Conservation (phyloP, 2,329 filamentous ascomycete genomes). For the Pseudopithomyces chartarum region DNA sequence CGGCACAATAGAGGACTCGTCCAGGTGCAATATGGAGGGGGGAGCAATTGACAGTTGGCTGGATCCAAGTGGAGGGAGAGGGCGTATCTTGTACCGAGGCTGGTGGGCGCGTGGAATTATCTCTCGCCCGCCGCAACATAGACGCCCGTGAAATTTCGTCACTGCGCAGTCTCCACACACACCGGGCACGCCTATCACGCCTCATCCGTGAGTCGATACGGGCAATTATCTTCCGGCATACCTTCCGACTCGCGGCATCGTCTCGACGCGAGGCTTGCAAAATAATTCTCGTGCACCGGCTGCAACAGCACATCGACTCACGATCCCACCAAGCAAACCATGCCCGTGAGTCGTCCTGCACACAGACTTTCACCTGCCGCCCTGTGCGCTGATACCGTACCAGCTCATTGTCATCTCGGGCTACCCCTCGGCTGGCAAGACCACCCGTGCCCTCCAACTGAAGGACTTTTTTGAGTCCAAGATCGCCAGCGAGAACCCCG, state of each 20-base stretch:
- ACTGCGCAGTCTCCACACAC: slow-evolving; percentile 3
- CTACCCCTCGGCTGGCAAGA: slow-evolving; percentile 68
- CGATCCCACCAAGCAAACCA: slow-evolving; percentile 9
- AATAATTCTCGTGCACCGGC: background rate
- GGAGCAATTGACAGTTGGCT: slow-evolving; percentile 9
- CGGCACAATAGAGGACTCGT: background rate
- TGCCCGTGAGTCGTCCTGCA: slow-evolving; percentile 29
- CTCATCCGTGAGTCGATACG: background rate
- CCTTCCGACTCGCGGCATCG: slow-evolving; percentile 13
- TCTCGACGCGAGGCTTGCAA: slow-evolving; percentile 16
- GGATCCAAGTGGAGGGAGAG: slow-evolving; percentile 3
- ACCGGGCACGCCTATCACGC: background rate
- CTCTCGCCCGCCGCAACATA: background rate
- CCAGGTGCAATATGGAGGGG: slow-evolving; percentile 11
- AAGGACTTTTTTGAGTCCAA: slow-evolving; percentile 65
- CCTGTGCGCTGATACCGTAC: slow-evolving; percentile 24
- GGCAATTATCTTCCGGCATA: slow-evolving; percentile 9
- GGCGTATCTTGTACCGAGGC: slow-evolving; percentile 12
- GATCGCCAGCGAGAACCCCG: slow-evolving; percentile 54
- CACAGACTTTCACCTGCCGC: background rate
- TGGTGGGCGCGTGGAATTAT: slow-evolving; percentile 8
- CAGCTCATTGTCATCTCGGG: slow-evolving; percentile 67
- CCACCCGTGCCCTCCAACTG: slow-evolving; percentile 66
- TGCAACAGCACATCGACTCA: background rate
- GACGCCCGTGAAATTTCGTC: slow-evolving; percentile 15